These are phyloP conservation scores for Fusarium sp. DNA, from an alignment of 2,329 filamentous ascomycete species.

Conservation along the genomic window DNA sequence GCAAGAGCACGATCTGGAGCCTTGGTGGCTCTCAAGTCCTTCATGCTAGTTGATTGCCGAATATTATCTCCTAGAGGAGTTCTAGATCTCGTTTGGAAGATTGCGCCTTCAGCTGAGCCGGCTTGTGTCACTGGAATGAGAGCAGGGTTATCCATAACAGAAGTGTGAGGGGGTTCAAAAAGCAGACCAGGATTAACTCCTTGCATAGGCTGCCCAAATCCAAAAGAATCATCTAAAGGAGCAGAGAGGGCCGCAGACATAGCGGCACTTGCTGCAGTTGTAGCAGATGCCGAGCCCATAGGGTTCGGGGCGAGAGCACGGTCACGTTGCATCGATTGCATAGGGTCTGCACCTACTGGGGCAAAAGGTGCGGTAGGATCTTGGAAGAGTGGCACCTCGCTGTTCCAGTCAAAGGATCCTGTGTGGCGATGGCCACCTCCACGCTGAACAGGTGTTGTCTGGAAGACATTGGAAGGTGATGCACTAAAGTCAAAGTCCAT, in stretches of 20 bases:
- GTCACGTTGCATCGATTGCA: conserved; percentile 56
- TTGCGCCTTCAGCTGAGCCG: conserved; percentile 46
- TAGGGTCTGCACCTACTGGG: conserved; percentile 52
- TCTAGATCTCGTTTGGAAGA: conserved; percentile 44
- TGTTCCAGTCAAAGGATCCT: conserved; percentile 68
- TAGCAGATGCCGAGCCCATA: conserved; percentile 49
- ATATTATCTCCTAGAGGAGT: conserved; percentile 52
- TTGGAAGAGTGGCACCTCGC: conserved; percentile 66
- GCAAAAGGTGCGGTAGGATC: conserved; percentile 53
- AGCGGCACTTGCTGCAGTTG: conserved; percentile 43
- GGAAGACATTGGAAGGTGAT: conserved; percentile 58
- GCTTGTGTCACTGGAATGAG: conserved; percentile 49
- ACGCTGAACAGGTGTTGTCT: conserved; percentile 44
- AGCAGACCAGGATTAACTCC: conserved; percentile 71
- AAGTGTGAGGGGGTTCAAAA: conserved; percentile 64
- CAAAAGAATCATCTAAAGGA: conserved; percentile 64
- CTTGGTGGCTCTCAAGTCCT: conserved; percentile 57
- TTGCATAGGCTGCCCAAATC: conserved; percentile 57
- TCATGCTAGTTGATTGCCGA: conserved; percentile 60
- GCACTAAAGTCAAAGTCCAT: conserved; percentile 71
- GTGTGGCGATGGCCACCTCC: conserved; percentile 57
- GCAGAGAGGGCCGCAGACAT: conserved; percentile 57
- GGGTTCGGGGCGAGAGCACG: conserved; percentile 64
- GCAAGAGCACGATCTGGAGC: conserved; percentile 55
- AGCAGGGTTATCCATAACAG: conserved; percentile 56